Evolutionary conservation across 805 yeast species (phyloP).

Genomic region (Saccharomycopsis guyanensis): DNA sequence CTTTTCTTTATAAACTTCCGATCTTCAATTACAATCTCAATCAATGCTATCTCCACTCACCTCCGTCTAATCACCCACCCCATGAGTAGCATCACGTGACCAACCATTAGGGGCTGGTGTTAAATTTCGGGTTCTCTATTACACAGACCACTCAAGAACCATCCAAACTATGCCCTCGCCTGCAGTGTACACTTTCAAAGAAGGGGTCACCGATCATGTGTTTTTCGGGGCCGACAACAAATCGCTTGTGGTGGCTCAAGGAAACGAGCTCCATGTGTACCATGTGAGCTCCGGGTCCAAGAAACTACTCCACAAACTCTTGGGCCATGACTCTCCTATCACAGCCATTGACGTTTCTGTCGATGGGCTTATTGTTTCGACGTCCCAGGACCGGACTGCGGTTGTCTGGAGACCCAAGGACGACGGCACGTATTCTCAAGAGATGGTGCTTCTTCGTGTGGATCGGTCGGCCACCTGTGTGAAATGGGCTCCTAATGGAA

Average conservation of each 20-base stretch:
- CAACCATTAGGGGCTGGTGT: conserved; percentile 1
- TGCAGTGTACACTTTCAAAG: conserved; percentile 56
- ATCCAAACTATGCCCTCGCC: conserved; percentile 6
- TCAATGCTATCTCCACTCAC: too few relatives aligned
- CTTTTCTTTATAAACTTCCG: too few relatives aligned
- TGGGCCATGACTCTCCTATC: conserved; percentile 87
- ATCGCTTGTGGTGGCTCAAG: conserved; percentile 73
- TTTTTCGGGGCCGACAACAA: conserved; percentile 59
- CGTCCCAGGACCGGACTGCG: conserved; percentile 97
- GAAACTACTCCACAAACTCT: conserved; percentile 53
- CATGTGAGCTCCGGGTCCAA: conserved; percentile 39
- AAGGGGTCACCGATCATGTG: conserved; percentile 84
- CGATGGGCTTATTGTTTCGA: conserved; percentile 87
- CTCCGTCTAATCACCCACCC: too few relatives aligned
- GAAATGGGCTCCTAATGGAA: conserved; percentile 92
- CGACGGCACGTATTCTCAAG: conserved; percentile 55
- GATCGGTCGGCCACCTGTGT: conserved; percentile 93
- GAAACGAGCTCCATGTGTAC: conserved; percentile 68
- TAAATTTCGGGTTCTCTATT: neutral
- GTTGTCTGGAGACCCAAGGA: conserved; percentile 84
- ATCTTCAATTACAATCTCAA: too few relatives aligned
- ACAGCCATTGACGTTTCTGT: conserved; percentile 89
- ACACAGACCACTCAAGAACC: neutral
- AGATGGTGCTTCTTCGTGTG: conserved; percentile 85
- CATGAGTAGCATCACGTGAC: neutral